These are phyloP conservation scores for Senecio squalidus DNA, from an alignment of 140 eudicot species.

Conservation along the genomic window DNA sequence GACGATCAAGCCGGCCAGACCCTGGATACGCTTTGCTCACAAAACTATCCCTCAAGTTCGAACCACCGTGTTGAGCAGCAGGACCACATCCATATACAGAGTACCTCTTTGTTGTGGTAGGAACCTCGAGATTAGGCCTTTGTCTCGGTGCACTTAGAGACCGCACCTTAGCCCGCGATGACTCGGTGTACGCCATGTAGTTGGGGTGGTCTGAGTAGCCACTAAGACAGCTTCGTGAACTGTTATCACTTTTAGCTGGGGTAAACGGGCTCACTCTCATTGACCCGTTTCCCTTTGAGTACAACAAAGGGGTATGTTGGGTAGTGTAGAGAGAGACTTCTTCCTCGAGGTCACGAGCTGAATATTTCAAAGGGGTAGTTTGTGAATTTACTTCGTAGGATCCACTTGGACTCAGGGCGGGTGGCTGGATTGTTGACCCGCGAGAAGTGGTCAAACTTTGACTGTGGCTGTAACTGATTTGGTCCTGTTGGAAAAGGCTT, in stretches of 20 bases:
- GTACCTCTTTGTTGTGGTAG: slow-evolving; percentile 49
- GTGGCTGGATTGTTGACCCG: slow-evolving; percentile 52
- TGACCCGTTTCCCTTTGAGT: slow-evolving; percentile 22
- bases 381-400: slow-evolving; percentile 54
- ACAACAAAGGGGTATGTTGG: slow-evolving; percentile 48
- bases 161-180: slow-evolving; percentile 74
- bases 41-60: slow-evolving; percentile 48
- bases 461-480: slow-evolving; percentile 29
- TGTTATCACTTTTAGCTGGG: slow-evolving; percentile 57
- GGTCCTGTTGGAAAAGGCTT: slow-evolving; percentile 40
- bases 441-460: slow-evolving; percentile 70
- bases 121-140: slow-evolving; percentile 48
- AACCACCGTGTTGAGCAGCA: slow-evolving; percentile 33
- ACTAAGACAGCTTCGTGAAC: slow-evolving; percentile 56
- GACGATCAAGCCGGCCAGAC: slow-evolving; percentile 71
- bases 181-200: slow-evolving; percentile 81
- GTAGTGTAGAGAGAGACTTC: slow-evolving; percentile 38
- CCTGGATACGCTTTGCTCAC: slow-evolving; percentile 81
- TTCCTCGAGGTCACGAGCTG: slow-evolving; percentile 30
- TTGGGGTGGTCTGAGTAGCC: slow-evolving; percentile 68
- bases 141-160: slow-evolving; percentile 79
- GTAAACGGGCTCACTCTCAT: slow-evolving; percentile 42
- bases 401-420: slow-evolving; percentile 39
- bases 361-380: slow-evolving; percentile 16
- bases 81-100: slow-evolving; percentile 44